Percentiles rank a stretch among this genome's conserved stretches.
phyloP scores from a whole-genome alignment of 768 basidiomycete species.

The Boletus sp. region DNA sequence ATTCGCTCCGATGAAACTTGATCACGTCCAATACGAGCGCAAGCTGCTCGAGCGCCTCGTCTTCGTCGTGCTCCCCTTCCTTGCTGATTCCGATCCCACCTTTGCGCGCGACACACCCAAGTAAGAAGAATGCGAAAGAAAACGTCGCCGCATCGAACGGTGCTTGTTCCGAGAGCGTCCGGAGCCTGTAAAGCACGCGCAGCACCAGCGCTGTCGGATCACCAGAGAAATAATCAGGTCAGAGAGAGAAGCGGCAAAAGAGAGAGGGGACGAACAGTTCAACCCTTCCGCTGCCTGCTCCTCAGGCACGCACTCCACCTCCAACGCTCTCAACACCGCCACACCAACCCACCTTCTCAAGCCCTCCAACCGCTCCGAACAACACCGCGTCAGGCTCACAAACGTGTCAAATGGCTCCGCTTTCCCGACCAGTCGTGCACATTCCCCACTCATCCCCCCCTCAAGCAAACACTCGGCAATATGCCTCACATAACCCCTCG shows the following conservation, averaged over 20 bases:
- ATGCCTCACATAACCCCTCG: conserved; percentile 54
- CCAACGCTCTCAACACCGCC: conserved; percentile 75
- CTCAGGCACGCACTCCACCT: conserved; percentile 65
- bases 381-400: conserved; percentile 63
- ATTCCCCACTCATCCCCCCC: conserved; percentile 55
- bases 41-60: conserved; percentile 79
- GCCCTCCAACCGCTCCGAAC: conserved; percentile 70
- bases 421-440: conserved; percentile 59
- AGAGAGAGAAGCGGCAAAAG: not conserved
- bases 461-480: conserved; percentile 62
- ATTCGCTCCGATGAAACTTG: conserved; percentile 33
- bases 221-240: not conserved
- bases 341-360: conserved; percentile 76
- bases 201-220: conserved; percentile 60
- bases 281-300: conserved; percentile 72
- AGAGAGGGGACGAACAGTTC: conserved; percentile 25
- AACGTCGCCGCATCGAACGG: conserved; percentile 87
- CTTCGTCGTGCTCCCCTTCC: conserved; percentile 30
- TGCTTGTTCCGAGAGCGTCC: conserved; percentile 74
- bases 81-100: conserved; percentile 60
- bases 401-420: conserved; percentile 64
- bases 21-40: conserved; percentile 53
- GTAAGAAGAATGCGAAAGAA: conserved; percentile 74
- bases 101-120: conserved; percentile 61
- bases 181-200: conserved; percentile 82